Evolutionary conservation across 306 rosid genomes (phyloP), one percentile per base, ranked within the genome.

Genomic region (Canavalia gladiata): DNA sequence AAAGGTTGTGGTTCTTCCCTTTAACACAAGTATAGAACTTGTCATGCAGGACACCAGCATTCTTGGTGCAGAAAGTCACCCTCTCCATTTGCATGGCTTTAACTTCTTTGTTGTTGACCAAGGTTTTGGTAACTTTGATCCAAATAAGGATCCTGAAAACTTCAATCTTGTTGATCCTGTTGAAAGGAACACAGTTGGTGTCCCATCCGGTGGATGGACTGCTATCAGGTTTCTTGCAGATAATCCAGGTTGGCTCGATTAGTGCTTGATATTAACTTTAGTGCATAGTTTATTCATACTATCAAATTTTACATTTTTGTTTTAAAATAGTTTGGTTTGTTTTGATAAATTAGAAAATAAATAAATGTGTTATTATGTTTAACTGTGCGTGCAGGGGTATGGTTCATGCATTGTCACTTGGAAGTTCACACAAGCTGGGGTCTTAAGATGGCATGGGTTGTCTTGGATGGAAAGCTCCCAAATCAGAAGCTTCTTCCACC

Each of bases 371-470:
- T 18, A 18, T 18, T 18, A 18, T 18, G 25, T 18, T 18, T 18
- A 18, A 18, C 31, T 35, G 45, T 47, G 60, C 11, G 5, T 49
- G 62, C 65, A 91, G 94, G 97, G 43, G 94, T 86, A 28, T 92
- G 97, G 97, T 90, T 92, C 69, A 89, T 91, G 96, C 96, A 91
- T 87, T 91, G 97, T 59, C 94, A 89, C 63, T 71, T 89, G 76
- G 94, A 90, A 80, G 45, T 92, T 6, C 97, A 92, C 62, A 90
- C 90, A 0, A 90, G 92, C 39, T 90, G 92, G 97, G 97, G 97
- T 28, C 71, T 92, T 69, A 92, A 60, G 76, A 92, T 90, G 97
- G 94, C 91, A 4, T 92, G 97, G 94, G n/a, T 87, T 30, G 94
- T 92, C 33, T 77, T 87, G 45, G 90, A 92, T 88, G 97, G 94